These are phyloP conservation scores for Eimeria tenella DNA, from an alignment of 169 alveolate genomes.

Conservation along the genomic window DNA sequence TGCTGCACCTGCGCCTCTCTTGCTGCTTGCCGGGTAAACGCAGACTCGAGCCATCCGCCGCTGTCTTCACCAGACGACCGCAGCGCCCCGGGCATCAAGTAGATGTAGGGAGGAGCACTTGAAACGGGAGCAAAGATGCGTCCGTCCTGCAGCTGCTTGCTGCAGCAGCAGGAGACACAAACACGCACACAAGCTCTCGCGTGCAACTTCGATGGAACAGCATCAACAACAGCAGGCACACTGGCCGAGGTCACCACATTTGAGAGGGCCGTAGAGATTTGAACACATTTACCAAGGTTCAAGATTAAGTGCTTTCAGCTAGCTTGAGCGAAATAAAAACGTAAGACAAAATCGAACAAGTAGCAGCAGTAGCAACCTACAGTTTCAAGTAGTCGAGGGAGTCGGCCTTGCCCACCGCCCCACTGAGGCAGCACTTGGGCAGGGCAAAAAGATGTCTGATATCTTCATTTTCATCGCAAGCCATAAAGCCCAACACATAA, in stretches of 20 bases:
- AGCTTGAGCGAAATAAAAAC: neutral
- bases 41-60: slow-evolving; percentile 61
- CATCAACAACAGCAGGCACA: neutral
- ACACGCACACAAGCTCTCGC: neutral
- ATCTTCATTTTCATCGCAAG: slow-evolving; percentile 30
- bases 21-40: neutral
- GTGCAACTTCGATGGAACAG: neutral
- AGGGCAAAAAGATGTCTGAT: neutral
- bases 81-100: slow-evolving; percentile 53
- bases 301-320: no score
- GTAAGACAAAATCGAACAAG: neutral
- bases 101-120: neutral
- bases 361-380: neutral
- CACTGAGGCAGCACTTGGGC: slow-evolving; percentile 2
- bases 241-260: no score
- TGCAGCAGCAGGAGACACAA: neutral
- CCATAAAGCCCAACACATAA: slow-evolving; percentile 44
- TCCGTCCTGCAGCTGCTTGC: slow-evolving; percentile 8
- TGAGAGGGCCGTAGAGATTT: no score
- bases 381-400: neutral
- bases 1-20: neutral
- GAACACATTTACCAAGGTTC: no score
- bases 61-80: slow-evolving; percentile 71
- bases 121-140: neutral
- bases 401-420: slow-evolving; percentile 16